Conservation (phyloP, 768 basidiomycete species). For the Brasilioporus rufonigricans region DNA sequence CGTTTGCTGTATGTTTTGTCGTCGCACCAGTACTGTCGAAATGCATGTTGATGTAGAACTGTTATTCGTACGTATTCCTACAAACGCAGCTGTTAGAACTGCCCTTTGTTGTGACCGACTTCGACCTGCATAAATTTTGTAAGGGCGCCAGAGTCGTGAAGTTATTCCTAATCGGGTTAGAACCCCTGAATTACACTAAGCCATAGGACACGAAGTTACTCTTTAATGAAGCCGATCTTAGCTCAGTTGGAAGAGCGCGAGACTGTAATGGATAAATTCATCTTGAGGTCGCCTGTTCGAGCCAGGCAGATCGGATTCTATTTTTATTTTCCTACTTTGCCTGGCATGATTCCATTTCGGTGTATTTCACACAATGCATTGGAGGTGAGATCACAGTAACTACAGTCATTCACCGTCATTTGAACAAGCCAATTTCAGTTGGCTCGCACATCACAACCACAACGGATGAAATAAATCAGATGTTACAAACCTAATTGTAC, state of each 20-base stretch:
- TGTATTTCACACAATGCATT: too few species aligned
- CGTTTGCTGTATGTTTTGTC: not conserved
- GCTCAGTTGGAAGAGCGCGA: constrained; percentile 52
- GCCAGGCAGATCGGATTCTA: constrained; percentile 51
- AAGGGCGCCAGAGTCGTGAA: too few species aligned
- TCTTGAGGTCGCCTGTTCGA: constrained; percentile 64
- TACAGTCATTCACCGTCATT: too few species aligned
- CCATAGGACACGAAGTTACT: accelerated
- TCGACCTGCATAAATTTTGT: too few species aligned
- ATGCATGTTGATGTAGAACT: not conserved
- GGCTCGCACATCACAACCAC: too few species aligned
- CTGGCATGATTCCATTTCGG: too few species aligned
- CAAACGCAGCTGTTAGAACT: not conserved
- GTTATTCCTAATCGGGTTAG: not conserved
- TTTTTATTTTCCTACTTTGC: too few species aligned
- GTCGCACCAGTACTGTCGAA: not conserved
- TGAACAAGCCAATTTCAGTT: too few species aligned
- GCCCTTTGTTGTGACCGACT: too few species aligned
- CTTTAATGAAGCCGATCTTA: constrained; percentile 17
- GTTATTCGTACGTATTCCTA: not conserved
- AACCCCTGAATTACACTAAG: not conserved
- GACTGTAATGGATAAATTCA: constrained; percentile 40
- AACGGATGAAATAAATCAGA: too few species aligned
- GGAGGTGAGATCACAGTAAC: too few species aligned
- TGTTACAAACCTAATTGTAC: too few species aligned